Evolutionary conservation across 1,139 yeast species (phyloP).

Genomic region (Yamadazyma atlantica): DNA sequence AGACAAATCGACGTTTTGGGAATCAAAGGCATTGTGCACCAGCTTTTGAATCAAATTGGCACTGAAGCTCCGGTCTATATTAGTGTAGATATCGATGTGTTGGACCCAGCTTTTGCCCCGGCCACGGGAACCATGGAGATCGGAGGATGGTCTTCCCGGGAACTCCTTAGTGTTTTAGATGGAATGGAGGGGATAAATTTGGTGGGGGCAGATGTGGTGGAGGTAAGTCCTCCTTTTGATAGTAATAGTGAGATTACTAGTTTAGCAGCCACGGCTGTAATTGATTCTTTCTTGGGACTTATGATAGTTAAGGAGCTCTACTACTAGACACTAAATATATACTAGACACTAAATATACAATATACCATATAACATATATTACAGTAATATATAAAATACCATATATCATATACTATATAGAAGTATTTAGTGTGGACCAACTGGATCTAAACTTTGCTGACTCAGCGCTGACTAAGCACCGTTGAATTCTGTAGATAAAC

Average conservation of each 20-base stretch:
- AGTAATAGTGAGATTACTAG: constrained; percentile 49
- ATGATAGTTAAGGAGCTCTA: constrained; percentile 27
- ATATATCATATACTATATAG: background rate
- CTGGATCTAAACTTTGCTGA: background rate
- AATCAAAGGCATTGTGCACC: constrained; percentile 34
- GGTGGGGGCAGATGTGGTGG: constrained; percentile 60
- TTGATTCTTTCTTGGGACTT: constrained; percentile 49
- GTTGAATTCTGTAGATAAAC: background rate
- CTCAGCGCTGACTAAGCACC: background rate
- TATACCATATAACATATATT: too few species aligned
- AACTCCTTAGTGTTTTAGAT: constrained; percentile 46
- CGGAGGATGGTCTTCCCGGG: constrained; percentile 54
- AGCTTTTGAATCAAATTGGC: constrained; percentile 20
- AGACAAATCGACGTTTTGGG: constrained; percentile 50
- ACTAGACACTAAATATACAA: too few species aligned
- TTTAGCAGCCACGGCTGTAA: constrained; percentile 54
- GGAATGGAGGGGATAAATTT: constrained; percentile 49
- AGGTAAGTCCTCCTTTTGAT: constrained; percentile 56
- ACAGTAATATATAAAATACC: too few species aligned
- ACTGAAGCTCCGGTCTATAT: constrained; percentile 43
- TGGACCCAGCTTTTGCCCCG: constrained; percentile 56
- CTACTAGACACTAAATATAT: background rate
- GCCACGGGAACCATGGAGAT: constrained; percentile 59
- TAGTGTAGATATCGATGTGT: constrained; percentile 55
- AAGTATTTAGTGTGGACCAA: background rate